Base-by-base conservation (phyloP, 2,329 filamentous ascomycete species). In the Aspergillus clavatus region DNA sequence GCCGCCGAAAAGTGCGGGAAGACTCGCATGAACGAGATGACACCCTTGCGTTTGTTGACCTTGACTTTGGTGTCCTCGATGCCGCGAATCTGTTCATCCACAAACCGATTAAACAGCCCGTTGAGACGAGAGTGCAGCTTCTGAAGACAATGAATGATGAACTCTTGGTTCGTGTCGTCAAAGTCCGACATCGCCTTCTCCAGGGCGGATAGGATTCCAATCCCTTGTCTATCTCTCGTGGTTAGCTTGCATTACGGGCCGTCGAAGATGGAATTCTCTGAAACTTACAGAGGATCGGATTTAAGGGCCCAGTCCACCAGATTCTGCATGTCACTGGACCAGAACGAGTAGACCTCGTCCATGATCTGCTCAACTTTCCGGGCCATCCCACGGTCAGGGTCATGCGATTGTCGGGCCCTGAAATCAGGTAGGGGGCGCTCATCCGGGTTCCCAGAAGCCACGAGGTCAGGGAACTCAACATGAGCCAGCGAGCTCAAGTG, bases 41-140 rank as follows among this genome's bases (percentile, higher is more conserved):
- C 88, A 8, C 93, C 91, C 72, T 94, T 96, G 55, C 93, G 86
- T 75, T 97, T 97, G 75, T 95, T 96, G 70, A 96, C 89, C 74
- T 96, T 96, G 66, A 98, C 91, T 70, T 97, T 97, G 29, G 90
- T 97, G 50, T 97, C 93, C 69, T 97, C 93, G 52, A 97, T 95
- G 4, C 89, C 90, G 21, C 88, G 87, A 47, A 97, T 86, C 65
- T 98, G 93, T 53, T 95, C 89, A 55, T 97, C 91, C 7, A 97
- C 82, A 58, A 97, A 96, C 51, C 87, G 89, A 50, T 79, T 83
- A 72, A 95, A 96, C 2, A 87, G 80, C 2, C 80, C 78, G 54
- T 86, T 81, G 14, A 97, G 74, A 33, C 80, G 80, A 45, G 82
- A 79, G 55, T 93, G 87, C 7, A 95, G 73, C 60, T 88, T 89